phyloP scores from a whole-genome alignment of 352 stramenopile species.

The Phytophthora tubulina region DNA sequence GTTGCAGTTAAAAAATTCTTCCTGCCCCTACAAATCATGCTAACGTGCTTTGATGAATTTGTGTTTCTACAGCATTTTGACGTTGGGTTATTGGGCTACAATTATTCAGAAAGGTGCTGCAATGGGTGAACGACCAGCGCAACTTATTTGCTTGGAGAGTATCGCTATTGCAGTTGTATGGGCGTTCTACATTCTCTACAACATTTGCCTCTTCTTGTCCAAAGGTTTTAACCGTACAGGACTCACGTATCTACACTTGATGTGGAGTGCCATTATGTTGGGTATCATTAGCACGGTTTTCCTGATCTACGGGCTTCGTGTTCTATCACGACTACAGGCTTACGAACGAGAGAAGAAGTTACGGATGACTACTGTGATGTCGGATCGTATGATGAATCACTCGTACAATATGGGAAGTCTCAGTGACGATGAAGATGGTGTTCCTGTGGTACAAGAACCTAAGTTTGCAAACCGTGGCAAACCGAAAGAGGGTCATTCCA shows the following conservation, averaged over 20 bases:
- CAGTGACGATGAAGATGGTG: conserved; percentile 41
- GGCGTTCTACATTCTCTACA: conserved; percentile 52
- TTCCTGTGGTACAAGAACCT: conserved; percentile 39
- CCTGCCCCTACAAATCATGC: neutral
- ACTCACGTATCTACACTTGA: conserved; percentile 45
- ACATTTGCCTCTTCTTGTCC: conserved; percentile 44
- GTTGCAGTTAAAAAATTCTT: conserved; percentile 12
- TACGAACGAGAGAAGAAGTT: conserved; percentile 40
- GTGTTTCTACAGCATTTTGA: conserved; percentile 40
- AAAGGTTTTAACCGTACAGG: conserved; percentile 49
- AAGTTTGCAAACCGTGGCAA: conserved; percentile 24
- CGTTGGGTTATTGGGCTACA: conserved; percentile 49
- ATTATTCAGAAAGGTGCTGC: conserved; percentile 49
- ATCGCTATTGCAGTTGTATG: conserved; percentile 44
- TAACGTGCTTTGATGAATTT: conserved; percentile 14
- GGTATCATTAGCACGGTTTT: conserved; percentile 51
- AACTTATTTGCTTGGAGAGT: conserved; percentile 42
- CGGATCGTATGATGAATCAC: conserved; percentile 43
- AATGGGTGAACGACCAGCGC: conserved; percentile 24
- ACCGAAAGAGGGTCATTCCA: conserved; percentile 34
- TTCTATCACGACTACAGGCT: conserved; percentile 40
- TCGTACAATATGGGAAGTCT: conserved; percentile 43
- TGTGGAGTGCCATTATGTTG: conserved; percentile 47
- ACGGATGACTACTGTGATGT: conserved; percentile 33
- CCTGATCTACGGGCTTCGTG: conserved; percentile 46